Conservation (phyloP, 306 rosid genomes). For the Begonia loranthoides region DNA sequence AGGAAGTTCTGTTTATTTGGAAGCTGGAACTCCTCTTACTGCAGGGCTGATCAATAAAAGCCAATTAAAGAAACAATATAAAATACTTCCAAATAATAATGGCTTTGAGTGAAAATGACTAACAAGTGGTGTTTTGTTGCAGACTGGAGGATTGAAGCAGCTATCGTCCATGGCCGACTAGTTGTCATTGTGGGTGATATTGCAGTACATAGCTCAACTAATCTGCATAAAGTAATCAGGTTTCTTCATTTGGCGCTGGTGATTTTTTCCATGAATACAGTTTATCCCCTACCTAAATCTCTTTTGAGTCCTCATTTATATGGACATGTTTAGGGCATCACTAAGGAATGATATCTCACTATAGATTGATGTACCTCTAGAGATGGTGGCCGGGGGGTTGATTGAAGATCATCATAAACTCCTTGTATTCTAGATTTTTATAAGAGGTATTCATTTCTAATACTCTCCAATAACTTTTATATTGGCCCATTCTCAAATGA, state of each 20-base stretch:
- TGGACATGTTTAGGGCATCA: slow-evolving; percentile 37
- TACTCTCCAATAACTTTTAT: no score
- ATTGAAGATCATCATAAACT: slow-evolving; percentile 31
- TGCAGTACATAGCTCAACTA: slow-evolving; percentile 66
- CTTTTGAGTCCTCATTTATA: slow-evolving; percentile 13
- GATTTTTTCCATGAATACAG: no score
- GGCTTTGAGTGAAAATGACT: slow-evolving; percentile 10
- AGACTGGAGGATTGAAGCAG: slow-evolving; percentile 92
- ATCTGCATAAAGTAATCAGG: no score
- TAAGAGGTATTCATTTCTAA: no score
- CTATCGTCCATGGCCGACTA: slow-evolving; percentile 76
- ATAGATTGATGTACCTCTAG: slow-evolving; percentile 83
- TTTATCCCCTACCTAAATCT: background rate
- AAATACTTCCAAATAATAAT: no score
- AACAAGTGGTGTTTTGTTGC: slow-evolving; percentile 29
- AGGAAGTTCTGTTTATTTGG: no score
- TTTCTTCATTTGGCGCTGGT: no score
- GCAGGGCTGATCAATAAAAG: background rate
- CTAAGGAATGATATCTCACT: slow-evolving; percentile 76
- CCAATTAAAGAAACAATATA: no score
- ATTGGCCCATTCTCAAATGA: no score
- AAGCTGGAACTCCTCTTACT: no score
- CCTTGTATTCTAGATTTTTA: slow-evolving; percentile 26
- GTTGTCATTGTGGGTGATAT: slow-evolving; percentile 89
- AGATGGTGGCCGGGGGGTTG: slow-evolving; percentile 41